Evolutionary conservation across 805 yeast species (phyloP).

Genomic region (Ogataea pilisensis): DNA sequence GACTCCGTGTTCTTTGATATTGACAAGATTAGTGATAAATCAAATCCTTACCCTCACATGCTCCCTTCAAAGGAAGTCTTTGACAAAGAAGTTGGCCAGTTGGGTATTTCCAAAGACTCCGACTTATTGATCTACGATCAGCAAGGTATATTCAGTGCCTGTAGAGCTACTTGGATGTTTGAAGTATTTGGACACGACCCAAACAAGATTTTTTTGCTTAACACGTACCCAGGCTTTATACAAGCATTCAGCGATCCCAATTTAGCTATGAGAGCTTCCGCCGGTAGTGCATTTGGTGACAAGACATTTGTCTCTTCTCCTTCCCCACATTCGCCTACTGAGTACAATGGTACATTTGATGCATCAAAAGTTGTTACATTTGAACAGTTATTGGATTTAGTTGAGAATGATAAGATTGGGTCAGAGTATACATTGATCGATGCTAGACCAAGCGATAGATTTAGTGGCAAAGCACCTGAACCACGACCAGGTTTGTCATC

Average conservation of each 20-base stretch:
- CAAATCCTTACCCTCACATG: constrained; percentile 84
- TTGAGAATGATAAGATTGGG: constrained; percentile 41
- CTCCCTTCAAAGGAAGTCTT: constrained; percentile 62
- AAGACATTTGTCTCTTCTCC: constrained; percentile 18
- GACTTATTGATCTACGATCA: constrained; percentile 78
- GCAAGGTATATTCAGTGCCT: constrained; percentile 79
- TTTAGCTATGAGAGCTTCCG: constrained; percentile 19
- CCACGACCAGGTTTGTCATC: constrained; percentile 85
- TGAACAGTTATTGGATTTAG: constrained; percentile 62
- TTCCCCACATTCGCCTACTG: constrained; percentile 20
- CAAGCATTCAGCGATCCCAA: constrained; percentile 25
- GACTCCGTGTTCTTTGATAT: constrained; percentile 74
- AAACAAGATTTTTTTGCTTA: constrained; percentile 54
- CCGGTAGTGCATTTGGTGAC: constrained; percentile 20
- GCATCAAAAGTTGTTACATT: constrained; percentile 54
- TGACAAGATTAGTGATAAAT: constrained; percentile 57
- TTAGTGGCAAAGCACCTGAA: constrained; percentile 77
- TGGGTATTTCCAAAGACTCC: constrained; percentile 58
- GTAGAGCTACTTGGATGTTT: constrained; percentile 91
- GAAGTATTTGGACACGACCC: constrained; percentile 68
- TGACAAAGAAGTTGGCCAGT: constrained; percentile 43
- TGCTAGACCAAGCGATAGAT: constrained; percentile 76
- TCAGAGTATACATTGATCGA: constrained; percentile 59
- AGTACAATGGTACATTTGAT: constrained; percentile 36
- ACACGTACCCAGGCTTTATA: constrained; percentile 49